These are phyloP conservation scores for Apiotrichum siamense DNA, from an alignment of 1,284 basidiomycete genomes.

Conservation along the genomic window DNA sequence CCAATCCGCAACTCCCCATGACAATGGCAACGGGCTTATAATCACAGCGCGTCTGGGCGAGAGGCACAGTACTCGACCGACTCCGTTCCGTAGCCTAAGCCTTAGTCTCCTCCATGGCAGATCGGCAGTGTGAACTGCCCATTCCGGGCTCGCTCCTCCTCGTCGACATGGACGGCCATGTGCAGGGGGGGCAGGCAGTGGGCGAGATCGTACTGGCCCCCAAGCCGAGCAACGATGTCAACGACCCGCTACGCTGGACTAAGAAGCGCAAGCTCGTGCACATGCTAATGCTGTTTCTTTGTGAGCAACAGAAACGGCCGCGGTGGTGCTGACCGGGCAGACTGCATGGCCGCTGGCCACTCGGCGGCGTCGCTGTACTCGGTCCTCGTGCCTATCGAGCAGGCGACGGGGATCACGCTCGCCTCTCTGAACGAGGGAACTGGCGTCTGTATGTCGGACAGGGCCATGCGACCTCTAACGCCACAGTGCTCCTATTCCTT, in stretches of 20 bases:
- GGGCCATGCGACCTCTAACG: neutral
- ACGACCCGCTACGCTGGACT: conserved; percentile 24
- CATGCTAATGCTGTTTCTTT: conserved; percentile 16
- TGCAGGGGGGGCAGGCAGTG: neutral
- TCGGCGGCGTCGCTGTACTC: conserved; percentile 17
- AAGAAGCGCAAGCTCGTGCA: conserved; percentile 17
- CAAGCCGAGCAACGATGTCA: conserved; percentile 17
- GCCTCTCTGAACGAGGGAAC: conserved; percentile 21
- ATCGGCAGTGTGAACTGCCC: no score
- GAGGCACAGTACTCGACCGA: no score
- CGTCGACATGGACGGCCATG: conserved; percentile 9
- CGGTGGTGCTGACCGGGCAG: neutral
- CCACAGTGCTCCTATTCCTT: conserved; percentile 21
- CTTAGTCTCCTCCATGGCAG: no score
- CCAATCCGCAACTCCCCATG: no score
- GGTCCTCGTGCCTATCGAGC: conserved; percentile 19
- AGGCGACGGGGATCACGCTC: conserved; percentile 18
- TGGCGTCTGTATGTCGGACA: conserved; percentile 14
- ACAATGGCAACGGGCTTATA: no score
- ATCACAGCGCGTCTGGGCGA: no score
- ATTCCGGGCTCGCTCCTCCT: conserved; percentile 22
- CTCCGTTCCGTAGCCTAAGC: no score
- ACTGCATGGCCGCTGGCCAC: conserved; percentile 12
- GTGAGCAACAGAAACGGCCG: conserved; percentile 1
- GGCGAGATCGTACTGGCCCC: conserved; percentile 20